Conservation (phyloP, 352 stramenopile genomes). For the Phytophthora quininea region DNA sequence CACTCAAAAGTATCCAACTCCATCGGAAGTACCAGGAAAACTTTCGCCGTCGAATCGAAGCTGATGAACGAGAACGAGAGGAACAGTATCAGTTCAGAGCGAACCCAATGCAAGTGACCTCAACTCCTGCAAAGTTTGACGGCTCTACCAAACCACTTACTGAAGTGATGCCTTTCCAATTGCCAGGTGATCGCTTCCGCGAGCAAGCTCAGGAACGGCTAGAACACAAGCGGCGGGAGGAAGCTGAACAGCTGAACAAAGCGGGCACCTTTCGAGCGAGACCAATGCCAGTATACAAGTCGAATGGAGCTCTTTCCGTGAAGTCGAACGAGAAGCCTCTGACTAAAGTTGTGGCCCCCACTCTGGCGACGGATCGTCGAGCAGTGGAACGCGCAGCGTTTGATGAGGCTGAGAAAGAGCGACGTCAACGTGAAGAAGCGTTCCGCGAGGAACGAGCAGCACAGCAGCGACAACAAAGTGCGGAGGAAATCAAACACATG, state of each 20-base stretch:
- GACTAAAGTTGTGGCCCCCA: conserved; percentile 56
- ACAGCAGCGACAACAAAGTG: conserved; percentile 52
- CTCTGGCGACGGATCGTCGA: conserved; percentile 66
- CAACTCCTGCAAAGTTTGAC: conserved; percentile 63
- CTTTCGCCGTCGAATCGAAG: conserved; percentile 64
- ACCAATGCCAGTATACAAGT: conserved; percentile 66
- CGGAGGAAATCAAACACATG: conserved; percentile 75
- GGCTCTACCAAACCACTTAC: conserved; percentile 77
- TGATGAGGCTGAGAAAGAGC: conserved; percentile 73
- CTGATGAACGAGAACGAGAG: conserved; percentile 59
- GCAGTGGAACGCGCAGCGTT: conserved; percentile 69
- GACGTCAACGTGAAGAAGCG: conserved; percentile 65
- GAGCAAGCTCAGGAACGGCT: conserved; percentile 67
- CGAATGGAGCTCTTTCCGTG: conserved; percentile 29
- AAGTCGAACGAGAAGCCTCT: conserved; percentile 44
- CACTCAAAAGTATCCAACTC: conserved; percentile 72
- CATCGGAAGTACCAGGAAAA: conserved; percentile 79
- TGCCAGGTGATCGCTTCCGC: conserved; percentile 58
- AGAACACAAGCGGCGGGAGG: conserved; percentile 61
- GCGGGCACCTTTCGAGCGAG: conserved; percentile 61
- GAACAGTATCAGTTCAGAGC: conserved; percentile 71
- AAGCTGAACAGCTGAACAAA: conserved; percentile 54
- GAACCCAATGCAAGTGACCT: conserved; percentile 68
- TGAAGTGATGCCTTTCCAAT: conserved; percentile 67
- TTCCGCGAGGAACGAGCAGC: conserved; percentile 58